Percentiles rank a stretch among this genome's conserved stretches.
Evolutionary conservation across 768 basidiomycete species (phyloP).

Genomic region (Arthromyces matolae): DNA sequence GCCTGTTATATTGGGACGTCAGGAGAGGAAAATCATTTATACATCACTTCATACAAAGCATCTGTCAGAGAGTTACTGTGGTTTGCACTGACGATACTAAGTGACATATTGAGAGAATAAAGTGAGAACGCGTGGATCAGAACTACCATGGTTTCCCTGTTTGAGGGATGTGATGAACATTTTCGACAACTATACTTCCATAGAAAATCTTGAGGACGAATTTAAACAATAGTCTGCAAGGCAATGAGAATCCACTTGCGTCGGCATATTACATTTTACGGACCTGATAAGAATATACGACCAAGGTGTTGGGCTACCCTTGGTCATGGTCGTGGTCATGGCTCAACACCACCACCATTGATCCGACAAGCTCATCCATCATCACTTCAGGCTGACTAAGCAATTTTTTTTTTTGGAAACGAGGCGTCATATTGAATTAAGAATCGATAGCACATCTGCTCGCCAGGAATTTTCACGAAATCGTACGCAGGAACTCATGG

Average conservation of each 20-base stretch:
- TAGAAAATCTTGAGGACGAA: slow-evolving; percentile 92
- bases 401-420: slow-evolving; percentile 27
- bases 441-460: slow-evolving; percentile 5
- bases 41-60: slow-evolving; percentile 52
- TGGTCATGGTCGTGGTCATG: slow-evolving; percentile 17
- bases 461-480: not conserved
- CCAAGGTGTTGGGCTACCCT: slow-evolving; percentile 44
- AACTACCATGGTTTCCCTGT: slow-evolving; percentile 75
- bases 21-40: not conserved
- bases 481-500: slow-evolving; percentile 42
- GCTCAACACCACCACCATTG: no score
- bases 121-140: not conserved
- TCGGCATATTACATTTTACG: slow-evolving; percentile 5
- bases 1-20: slow-evolving; percentile 36
- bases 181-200: slow-evolving; percentile 83
- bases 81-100: slow-evolving; percentile 80
- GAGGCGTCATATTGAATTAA: not conserved
- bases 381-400: slow-evolving; percentile 26
- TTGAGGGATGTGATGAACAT: slow-evolving; percentile 62
- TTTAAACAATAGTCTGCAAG: slow-evolving; percentile 59
- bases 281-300: slow-evolving; percentile 69
- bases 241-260: not conserved
- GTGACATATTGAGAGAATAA: not conserved
- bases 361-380: no score
- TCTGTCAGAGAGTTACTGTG: slow-evolving; percentile 86